Conservation (phyloP, 176 grass and related monocot genomes). For the Poa pratensis region DNA sequence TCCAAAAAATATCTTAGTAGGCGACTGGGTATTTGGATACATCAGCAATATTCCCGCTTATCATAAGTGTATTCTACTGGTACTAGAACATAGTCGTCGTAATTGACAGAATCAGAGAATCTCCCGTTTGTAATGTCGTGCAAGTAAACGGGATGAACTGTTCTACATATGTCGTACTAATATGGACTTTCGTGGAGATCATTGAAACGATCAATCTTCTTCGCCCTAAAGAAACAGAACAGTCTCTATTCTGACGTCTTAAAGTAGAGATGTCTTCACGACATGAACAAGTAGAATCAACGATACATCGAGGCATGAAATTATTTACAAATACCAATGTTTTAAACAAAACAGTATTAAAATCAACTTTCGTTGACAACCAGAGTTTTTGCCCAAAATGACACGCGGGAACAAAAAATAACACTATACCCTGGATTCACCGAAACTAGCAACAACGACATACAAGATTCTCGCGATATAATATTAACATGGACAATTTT, state of each 20-base stretch:
- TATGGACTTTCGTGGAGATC: not conserved
- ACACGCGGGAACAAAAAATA: not conserved
- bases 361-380: not conserved
- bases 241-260: not conserved
- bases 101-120: not conserved
- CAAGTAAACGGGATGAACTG: not conserved
- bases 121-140: not conserved
- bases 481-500: not conserved
- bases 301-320: not conserved
- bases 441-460: not conserved
- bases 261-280: not conserved
- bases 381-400: not conserved
- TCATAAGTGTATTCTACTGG: not conserved
- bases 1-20: not conserved
- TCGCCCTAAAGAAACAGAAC: not conserved
- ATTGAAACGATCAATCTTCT: not conserved
- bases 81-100: not conserved
- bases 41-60: slow-evolving; percentile 17
- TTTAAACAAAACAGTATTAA: not conserved
- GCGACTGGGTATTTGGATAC: not conserved
- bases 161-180: not conserved
- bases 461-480: not conserved
- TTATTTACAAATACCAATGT: too few relatives aligned
- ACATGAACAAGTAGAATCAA: not conserved
- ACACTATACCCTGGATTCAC: not conserved